Evolutionary conservation across 495 filamentous ascomycete genomes (phyloP).

Genomic region (Aspergillus asperescens): DNA sequence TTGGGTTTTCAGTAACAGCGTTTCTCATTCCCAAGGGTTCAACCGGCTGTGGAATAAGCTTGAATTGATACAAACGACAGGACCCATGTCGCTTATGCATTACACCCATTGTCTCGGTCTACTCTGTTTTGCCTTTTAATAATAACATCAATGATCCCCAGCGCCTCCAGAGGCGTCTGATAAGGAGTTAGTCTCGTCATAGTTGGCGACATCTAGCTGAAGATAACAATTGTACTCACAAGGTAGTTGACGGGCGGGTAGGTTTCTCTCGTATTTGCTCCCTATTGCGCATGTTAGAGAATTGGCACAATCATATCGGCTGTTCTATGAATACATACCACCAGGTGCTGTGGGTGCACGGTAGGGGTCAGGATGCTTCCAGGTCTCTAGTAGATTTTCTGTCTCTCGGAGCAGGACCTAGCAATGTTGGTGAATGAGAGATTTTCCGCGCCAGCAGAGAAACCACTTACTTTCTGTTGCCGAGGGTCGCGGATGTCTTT

Average conservation of each 20-base stretch:
- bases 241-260: slow-evolving; percentile 70
- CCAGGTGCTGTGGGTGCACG: slow-evolving; percentile 82
- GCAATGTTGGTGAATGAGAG: slow-evolving; percentile 1
- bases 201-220: no score
- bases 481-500: slow-evolving; percentile 78
- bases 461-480: slow-evolving; percentile 65
- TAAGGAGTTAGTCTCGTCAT: neutral
- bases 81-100: no score
- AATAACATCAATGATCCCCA: neutral
- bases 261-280: slow-evolving; percentile 93
- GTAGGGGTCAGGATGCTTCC: slow-evolving; percentile 98
- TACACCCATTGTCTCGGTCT: neutral
- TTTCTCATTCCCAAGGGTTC: no score
- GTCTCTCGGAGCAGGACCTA: slow-evolving; percentile 80
- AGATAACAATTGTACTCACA: slow-evolving; percentile 69
- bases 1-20: no score
- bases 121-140: neutral
- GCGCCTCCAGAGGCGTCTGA: slow-evolving; percentile 14
- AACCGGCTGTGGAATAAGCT: no score
- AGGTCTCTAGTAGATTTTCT: slow-evolving; percentile 80
- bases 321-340: slow-evolving; percentile 53
- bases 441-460: slow-evolving; percentile 8
- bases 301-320: neutral
- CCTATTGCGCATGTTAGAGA: slow-evolving; percentile 48
- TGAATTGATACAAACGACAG: no score